These are phyloP conservation scores for Geotrichum histeridarum DNA, from an alignment of 1,139 yeast species.

Conservation along the genomic window DNA sequence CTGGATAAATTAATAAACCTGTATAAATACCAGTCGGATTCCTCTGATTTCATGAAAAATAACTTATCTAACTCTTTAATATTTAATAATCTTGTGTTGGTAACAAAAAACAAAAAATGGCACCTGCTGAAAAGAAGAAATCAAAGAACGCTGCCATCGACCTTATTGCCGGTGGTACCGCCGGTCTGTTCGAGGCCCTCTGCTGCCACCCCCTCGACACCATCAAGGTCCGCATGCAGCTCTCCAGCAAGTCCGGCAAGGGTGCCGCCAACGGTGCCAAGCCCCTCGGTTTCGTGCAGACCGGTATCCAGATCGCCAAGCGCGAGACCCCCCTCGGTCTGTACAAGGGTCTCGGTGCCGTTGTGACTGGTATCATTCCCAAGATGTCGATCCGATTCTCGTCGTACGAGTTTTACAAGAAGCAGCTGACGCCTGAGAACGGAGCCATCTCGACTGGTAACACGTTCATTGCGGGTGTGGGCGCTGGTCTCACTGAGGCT, in stretches of 20 bases:
- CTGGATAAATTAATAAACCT: background rate
- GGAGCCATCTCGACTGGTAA: constrained; percentile 60
- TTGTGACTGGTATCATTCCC: constrained; percentile 93
- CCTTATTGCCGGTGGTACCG: constrained; percentile 92
- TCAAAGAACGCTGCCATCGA: constrained; percentile 57
- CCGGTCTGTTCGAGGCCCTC: constrained; percentile 93
- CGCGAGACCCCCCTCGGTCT: constrained; percentile 82
- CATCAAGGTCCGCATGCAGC: constrained; percentile 94
- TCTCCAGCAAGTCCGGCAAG: constrained; percentile 42
- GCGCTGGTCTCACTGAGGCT: constrained; percentile 97
- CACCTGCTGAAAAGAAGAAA: constrained; percentile 27
- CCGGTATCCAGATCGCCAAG: constrained; percentile 72
- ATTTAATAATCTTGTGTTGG: too few species aligned
- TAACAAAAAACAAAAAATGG: constrained; percentile 22
- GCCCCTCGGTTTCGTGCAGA: constrained; percentile 78
- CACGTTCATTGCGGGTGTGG: constrained; percentile 88
- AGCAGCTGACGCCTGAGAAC: constrained; percentile 54
- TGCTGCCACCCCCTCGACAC: constrained; percentile 88
- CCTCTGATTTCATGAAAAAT: too few species aligned
- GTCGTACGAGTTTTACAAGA: constrained; percentile 84
- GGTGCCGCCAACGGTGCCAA: constrained; percentile 43
- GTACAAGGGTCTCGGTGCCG: constrained; percentile 96
- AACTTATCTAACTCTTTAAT: too few species aligned
- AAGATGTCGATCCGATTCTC: constrained; percentile 97
- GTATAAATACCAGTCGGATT: too few species aligned